Base-by-base conservation (phyloP, 257 asterid species). In the Anisodus tanguticus region DNA sequence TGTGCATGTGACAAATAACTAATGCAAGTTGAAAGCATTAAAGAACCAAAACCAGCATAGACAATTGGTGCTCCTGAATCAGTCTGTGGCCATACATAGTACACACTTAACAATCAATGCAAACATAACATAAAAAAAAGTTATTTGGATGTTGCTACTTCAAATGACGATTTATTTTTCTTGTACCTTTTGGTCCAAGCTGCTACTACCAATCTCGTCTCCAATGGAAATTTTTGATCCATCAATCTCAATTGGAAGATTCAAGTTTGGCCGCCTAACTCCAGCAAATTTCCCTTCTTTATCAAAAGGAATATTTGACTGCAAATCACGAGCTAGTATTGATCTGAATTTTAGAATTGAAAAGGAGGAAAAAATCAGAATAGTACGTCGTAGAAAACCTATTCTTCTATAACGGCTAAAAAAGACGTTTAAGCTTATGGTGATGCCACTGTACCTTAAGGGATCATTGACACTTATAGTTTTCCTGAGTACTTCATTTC, bases 1-100 rank as follows among this genome's bases (percentile, higher is more conserved):
- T 95, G 99, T 74, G 95, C 83, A 86, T 95, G 98, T 41, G 99
- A 95, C 81, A 93, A 82, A 74, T 91, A 95, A 86, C 99, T 93
- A 91, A 97, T 86, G 89, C 97, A 92, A 35, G 99, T 93, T 19
- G 99, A 92, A 90, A 97, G 97, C 96, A 97, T 95, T 39, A 95
- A 85, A 86, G 93, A 91, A 74, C 98, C 99, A 87, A 97, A 93
- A 79, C 97, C 98, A 80, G 96, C 94, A 69, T 97, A 93, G 80
- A 92, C 97, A 71, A 92, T 80, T 41, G 98, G 97, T 83, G 92
- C 97, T 51, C 98, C 98, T 3, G 98, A 97, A 80, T 96, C 99
- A 39, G 13, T 67, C 85, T 82, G 80, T 66, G 4, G 49, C 35
- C 7, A 63, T 63, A 47, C 72, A 43, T 63, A 15, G 43, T 19